Evolutionary conservation across 495 filamentous ascomycete species (phyloP).

Genomic region (Pseudoneurospora amorphoporcata): DNA sequence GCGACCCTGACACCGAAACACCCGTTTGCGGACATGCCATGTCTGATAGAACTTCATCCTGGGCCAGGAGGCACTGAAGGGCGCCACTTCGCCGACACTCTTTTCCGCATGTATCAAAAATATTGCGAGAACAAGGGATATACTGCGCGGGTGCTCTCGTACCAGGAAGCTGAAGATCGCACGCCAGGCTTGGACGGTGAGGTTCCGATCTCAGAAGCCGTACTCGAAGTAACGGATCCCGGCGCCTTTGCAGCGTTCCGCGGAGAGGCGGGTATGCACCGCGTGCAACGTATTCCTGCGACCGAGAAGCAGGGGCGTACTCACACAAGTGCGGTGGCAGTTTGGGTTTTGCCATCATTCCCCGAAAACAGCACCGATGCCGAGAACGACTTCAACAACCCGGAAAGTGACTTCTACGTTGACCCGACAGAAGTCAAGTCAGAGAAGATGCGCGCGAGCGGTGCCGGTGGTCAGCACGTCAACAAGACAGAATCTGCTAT

Average conservation of each 20-base stretch:
- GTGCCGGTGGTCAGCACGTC: slow-evolving; percentile 93
- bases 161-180: slow-evolving; percentile 39
- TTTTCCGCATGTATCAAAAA: slow-evolving; percentile 79
- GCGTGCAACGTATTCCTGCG: slow-evolving; percentile 83
- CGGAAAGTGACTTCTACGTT: slow-evolving; percentile 81
- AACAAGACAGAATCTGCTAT: slow-evolving; percentile 97
- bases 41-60: slow-evolving; percentile 82
- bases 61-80: slow-evolving; percentile 92
- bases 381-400: slow-evolving; percentile 61
- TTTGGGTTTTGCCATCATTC: slow-evolving; percentile 83
- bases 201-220: slow-evolving; percentile 64
- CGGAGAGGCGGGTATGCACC: slow-evolving; percentile 85
- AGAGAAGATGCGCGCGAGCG: slow-evolving; percentile 85
- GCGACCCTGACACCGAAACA: slow-evolving; percentile 73
- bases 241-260: slow-evolving; percentile 73
- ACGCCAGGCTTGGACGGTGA: slow-evolving; percentile 46
- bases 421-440: slow-evolving; percentile 73
- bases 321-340: slow-evolving; percentile 84
- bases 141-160: slow-evolving; percentile 38
- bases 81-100: slow-evolving; percentile 73
- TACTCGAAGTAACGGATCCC: slow-evolving; percentile 68
- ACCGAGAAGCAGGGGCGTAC: slow-evolving; percentile 85
- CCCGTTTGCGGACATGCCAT: slow-evolving; percentile 88
- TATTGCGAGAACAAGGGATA: slow-evolving; percentile 56
- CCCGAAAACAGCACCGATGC: slow-evolving; percentile 41